Evolutionary conservation across 1,284 basidiomycete species (phyloP).

Genomic region (Sanguinoderma infundibulare): DNA sequence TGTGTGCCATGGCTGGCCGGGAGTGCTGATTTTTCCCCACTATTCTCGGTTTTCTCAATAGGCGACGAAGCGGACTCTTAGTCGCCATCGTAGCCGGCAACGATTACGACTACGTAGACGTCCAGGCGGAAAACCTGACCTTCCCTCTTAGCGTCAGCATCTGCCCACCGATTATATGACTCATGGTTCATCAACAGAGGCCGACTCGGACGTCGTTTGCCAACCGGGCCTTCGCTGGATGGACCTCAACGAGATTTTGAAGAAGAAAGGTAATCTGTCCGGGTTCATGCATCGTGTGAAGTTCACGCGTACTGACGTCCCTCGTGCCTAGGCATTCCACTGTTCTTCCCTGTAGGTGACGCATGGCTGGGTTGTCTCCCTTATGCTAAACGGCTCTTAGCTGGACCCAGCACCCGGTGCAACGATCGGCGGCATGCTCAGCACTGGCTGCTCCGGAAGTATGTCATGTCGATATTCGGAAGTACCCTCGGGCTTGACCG

Average conservation of each 20-base stretch:
- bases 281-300: no score
- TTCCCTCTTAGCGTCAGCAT: no score
- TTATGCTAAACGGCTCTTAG: slow-evolving; percentile 38
- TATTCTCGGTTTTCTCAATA: no score
- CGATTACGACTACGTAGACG: no score
- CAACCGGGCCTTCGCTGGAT: slow-evolving; percentile 88
- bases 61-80: no score
- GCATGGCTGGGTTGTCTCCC: neutral
- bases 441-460: slow-evolving; percentile 84
- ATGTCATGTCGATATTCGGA: slow-evolving; percentile 29
- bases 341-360: slow-evolving; percentile 89
- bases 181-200: slow-evolving; percentile 59
- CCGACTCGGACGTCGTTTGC: slow-evolving; percentile 81
- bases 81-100: no score
- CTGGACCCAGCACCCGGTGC: slow-evolving; percentile 81
- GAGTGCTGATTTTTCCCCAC: no score
- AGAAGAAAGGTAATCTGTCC: no score
- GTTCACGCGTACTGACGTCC: no score
- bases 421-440: slow-evolving; percentile 92
- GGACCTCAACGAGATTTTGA: slow-evolving; percentile 82
- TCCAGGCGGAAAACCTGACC: neutral
- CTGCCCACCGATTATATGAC: neutral
- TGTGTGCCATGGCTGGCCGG: no score
- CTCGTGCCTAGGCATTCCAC: no score
- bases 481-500: no score